Base-by-base conservation (phyloP, 2,329 filamentous ascomycete genomes). In the Mollisia scopiformis region DNA sequence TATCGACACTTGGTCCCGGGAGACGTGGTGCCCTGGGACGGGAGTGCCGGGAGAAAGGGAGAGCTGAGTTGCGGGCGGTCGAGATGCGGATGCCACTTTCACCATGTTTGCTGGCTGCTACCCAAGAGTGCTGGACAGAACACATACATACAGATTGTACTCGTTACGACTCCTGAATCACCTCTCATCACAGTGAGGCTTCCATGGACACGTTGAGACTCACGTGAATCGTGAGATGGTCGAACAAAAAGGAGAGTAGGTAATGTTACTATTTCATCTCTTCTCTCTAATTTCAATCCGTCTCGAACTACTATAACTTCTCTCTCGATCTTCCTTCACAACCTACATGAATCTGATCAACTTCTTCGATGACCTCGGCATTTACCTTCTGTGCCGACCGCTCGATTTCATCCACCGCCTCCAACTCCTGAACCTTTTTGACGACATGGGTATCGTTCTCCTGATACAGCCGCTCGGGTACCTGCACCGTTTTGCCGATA, bases 351-450 rank as follows among this genome's bases (percentile, higher is more conserved):
- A 58, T 21, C 19, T 59, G 13, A 55, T 65, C n/a, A 63, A 69
- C 47, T 60, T 67, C 57, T 28, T 68, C 35, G 69, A 71, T 53
- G 69, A 71, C 49, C 37, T 70, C 19, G 68, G 69, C 6, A 68
- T 70, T 28, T 25, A 59, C 19, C 14, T 69, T 2, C 43, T 70
- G 10, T 61, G 62, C 41, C 57, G 50, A 41, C 67, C 68, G 6
- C 49, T 70, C 16, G 30, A 50, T 10, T 58, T 62, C 25, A 11
- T 67, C 30, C 50, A 58, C 4, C 47, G 61, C 33, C 43, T 65
- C 31, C 28, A 65, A 7, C 52, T 65, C 33, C 47, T 69, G 2
- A 65, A 67, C 35, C 14, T 66, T 1, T 55, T 71, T 27, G 68
- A 70, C 37, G 69, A 69, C 21, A 59, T 70, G 49, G 68, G 68